phyloP scores from a whole-genome alignment of 2,329 filamentous ascomycete genomes.

The Didymella keratinophila region DNA sequence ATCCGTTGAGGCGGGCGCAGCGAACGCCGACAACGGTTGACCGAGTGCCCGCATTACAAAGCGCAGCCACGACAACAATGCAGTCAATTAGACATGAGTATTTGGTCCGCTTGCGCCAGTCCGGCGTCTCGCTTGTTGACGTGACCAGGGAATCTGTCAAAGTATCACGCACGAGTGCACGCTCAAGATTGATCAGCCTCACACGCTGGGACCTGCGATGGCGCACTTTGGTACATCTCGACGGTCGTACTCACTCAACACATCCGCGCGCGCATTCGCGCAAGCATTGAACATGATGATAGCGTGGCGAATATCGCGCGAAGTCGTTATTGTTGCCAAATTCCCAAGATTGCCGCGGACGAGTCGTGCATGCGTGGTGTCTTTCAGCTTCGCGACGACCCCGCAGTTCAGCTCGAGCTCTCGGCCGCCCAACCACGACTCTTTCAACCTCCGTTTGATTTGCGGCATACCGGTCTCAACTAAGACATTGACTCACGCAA shows the following conservation, averaged over 20 bases:
- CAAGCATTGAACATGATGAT: background rate
- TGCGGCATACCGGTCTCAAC: background rate
- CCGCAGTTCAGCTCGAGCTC: background rate
- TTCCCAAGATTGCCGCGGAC: background rate
- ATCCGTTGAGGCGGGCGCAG: background rate
- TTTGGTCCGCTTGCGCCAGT: background rate
- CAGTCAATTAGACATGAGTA: background rate
- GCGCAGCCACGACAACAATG: background rate
- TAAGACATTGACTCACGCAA: background rate
- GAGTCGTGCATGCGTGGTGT: background rate
- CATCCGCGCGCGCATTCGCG: background rate
- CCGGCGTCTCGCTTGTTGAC: background rate
- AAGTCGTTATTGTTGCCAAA: background rate
- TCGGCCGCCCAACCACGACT: background rate
- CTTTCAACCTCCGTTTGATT: background rate
- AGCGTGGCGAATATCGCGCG: background rate
- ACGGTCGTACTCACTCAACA: background rate
- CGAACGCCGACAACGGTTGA: slow-evolving; percentile 1
- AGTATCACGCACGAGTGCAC: background rate
- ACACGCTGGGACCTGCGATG: background rate
- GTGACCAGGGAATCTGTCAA: background rate
- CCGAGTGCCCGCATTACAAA: slow-evolving; percentile 14
- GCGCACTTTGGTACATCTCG: background rate
- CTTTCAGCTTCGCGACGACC: background rate
- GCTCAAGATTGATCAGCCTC: background rate